Evolutionary conservation across 2,329 filamentous ascomycete species (phyloP).

Genomic region (Cytospora chrysosperma): DNA sequence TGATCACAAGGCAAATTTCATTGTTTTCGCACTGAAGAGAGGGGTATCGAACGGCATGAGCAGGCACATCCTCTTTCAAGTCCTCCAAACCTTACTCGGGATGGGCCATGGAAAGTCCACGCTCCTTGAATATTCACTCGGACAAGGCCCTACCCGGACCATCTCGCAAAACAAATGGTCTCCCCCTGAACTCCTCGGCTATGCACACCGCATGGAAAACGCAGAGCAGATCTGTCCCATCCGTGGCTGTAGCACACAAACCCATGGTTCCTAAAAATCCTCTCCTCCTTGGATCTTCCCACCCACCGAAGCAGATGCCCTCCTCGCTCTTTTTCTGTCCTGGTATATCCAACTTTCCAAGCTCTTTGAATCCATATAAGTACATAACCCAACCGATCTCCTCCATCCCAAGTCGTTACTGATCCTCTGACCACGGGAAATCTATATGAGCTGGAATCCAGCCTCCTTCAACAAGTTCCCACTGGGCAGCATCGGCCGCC

Average conservation of each 20-base stretch:
- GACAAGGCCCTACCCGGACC: no score
- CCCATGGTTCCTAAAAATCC: background rate
- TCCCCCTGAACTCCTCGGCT: background rate
- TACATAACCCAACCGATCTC: background rate
- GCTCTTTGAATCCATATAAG: background rate
- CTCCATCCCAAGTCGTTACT: background rate
- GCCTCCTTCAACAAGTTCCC: conserved; percentile 49
- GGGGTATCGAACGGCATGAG: background rate
- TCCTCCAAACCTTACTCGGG: background rate
- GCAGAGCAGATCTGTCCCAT: background rate
- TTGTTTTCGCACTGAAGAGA: background rate
- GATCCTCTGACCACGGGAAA: background rate
- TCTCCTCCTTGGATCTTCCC: background rate
- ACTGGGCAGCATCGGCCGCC: conserved; percentile 51
- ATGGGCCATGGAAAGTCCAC: background rate
- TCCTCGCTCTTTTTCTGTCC: background rate
- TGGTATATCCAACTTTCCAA: background rate
- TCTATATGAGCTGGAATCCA: conserved; percentile 47
- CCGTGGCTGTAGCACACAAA: background rate
- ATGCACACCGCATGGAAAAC: background rate
- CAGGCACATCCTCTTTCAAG: background rate
- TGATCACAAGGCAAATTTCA: background rate
- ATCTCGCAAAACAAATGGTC: background rate
- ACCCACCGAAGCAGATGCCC: background rate
- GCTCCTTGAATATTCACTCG: background rate